Evolutionary conservation across 805 yeast species (phyloP).

Genomic region (Kuraishia capsulata): DNA sequence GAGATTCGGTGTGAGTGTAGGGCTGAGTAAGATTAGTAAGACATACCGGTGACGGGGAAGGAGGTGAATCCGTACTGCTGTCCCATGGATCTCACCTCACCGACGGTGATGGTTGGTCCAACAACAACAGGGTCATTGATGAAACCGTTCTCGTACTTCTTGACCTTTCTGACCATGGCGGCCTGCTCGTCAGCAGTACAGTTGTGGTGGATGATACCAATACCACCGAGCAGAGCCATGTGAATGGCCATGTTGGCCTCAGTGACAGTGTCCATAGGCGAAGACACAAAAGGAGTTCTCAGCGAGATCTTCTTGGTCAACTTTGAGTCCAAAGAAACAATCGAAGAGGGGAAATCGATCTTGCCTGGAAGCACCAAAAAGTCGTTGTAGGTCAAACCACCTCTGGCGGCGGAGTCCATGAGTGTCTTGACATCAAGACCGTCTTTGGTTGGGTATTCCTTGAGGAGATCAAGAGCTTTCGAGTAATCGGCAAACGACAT

Average conservation of each 20-base stretch:
- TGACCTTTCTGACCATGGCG: slow-evolving; percentile 94
- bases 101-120: slow-evolving; percentile 67
- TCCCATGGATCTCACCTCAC: slow-evolving; percentile 68
- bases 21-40: slow-evolving; percentile 2
- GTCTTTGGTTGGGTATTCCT: slow-evolving; percentile 62
- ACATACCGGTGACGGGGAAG: slow-evolving; percentile 99
- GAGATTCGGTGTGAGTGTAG: too few relatives aligned
- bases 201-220: slow-evolving; percentile 97
- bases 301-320: slow-evolving; percentile 87
- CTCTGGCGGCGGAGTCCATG: slow-evolving; percentile 85
- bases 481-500: slow-evolving; percentile 26
- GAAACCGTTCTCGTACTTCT: slow-evolving; percentile 96
- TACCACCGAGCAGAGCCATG: slow-evolving; percentile 98
- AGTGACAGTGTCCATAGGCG: slow-evolving; percentile 99
- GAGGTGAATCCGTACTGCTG: slow-evolving; percentile 83
- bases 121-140: slow-evolving; percentile 90
- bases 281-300: slow-evolving; percentile 91
- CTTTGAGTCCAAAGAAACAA: slow-evolving; percentile 72
- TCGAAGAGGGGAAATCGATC: slow-evolving; percentile 76
- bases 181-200: slow-evolving; percentile 97
- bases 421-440: slow-evolving; percentile 78
- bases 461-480: slow-evolving; percentile 61
- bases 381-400: slow-evolving; percentile 97
- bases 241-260: slow-evolving; percentile 96
- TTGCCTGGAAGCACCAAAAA: slow-evolving; percentile 93